Percentiles rank a stretch among this genome's conserved stretches.
phyloP scores from a whole-genome alignment of 768 basidiomycete genomes.

The Pisolithus tinctorius region DNA sequence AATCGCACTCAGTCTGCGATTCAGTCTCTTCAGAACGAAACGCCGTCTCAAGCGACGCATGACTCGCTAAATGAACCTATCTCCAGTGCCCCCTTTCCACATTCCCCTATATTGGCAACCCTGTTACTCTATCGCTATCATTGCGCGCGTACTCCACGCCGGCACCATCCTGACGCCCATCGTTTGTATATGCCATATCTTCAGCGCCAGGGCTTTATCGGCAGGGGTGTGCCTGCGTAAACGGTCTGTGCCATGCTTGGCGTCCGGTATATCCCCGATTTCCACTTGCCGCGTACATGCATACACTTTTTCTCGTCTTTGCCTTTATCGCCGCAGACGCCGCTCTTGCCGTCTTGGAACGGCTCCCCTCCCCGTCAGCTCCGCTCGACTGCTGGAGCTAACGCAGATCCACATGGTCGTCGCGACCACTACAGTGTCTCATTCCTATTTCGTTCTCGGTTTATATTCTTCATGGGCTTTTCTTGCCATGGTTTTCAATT shows the following conservation, averaged over 20 bases:
- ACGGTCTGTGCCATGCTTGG: too few species aligned
- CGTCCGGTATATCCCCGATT: background rate
- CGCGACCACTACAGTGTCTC: too few species aligned
- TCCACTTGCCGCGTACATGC: background rate
- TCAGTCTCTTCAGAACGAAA: slow-evolving; percentile 50
- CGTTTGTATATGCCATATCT: too few species aligned
- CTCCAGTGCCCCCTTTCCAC: slow-evolving; percentile 5
- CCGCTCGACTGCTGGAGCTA: background rate
- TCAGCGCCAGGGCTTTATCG: too few species aligned
- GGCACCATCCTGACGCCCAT: too few species aligned
- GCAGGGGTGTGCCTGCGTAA: too few species aligned
- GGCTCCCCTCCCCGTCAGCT: background rate
- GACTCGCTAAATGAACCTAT: slow-evolving; percentile 16
- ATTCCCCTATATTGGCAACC: slow-evolving; percentile 9
- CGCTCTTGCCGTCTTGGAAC: background rate
- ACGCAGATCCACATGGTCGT: too few species aligned
- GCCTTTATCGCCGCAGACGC: slow-evolving; percentile 10
- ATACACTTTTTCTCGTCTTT: background rate
- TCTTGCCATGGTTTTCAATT: background rate
- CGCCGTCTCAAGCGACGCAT: slow-evolving; percentile 27
- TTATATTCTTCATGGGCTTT: slow-evolving; percentile 5
- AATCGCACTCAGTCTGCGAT: slow-evolving; percentile 46
- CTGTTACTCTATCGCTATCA: slow-evolving; percentile 13
- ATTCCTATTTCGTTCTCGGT: slow-evolving; percentile 1
- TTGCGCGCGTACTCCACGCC: too few species aligned